Conservation (phyloP, 2,329 filamentous ascomycete genomes). For the Fusarium pseudonygamai region DNA sequence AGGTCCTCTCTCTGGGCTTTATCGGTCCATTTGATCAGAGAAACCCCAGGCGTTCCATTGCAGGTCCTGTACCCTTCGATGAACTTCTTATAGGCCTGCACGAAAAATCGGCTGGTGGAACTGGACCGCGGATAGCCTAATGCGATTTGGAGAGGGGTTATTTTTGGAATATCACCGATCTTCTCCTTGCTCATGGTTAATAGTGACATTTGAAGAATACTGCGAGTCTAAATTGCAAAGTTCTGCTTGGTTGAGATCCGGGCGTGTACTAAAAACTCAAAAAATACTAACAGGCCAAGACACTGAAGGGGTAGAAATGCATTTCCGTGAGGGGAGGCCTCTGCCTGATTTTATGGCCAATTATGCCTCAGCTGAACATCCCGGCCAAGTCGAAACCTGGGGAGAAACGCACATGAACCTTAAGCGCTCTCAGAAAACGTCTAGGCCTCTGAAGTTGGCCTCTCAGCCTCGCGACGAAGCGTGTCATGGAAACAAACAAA, state of each 20-base stretch:
- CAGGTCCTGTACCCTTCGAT: not conserved
- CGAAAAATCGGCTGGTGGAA: not conserved
- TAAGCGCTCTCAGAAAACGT: not conserved
- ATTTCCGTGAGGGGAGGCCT: not conserved
- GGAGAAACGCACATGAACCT: not conserved
- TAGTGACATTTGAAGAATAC: not conserved
- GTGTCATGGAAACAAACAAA: not conserved
- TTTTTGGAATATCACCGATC: not conserved
- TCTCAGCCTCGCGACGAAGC: not conserved
- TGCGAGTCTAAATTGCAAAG: accelerated
- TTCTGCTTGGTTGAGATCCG: too few species aligned
- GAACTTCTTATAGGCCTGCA: not conserved
- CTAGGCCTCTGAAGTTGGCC: not conserved
- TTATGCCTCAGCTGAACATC: not conserved
- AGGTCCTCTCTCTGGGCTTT: not conserved
- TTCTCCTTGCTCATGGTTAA: not conserved
- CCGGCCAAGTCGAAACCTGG: not conserved
- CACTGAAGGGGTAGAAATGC: not conserved
- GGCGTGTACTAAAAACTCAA: too few species aligned
- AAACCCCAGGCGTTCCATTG: not conserved
- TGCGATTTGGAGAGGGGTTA: not conserved
- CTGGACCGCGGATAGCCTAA: not conserved
- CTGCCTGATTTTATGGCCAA: not conserved
- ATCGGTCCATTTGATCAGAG: not conserved
- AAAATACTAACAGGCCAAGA: not conserved